Evolutionary conservation across 1,284 basidiomycete genomes (phyloP), one percentile per base, ranked within the genome.

Genomic region (Pseudozyma hubeiensis): DNA sequence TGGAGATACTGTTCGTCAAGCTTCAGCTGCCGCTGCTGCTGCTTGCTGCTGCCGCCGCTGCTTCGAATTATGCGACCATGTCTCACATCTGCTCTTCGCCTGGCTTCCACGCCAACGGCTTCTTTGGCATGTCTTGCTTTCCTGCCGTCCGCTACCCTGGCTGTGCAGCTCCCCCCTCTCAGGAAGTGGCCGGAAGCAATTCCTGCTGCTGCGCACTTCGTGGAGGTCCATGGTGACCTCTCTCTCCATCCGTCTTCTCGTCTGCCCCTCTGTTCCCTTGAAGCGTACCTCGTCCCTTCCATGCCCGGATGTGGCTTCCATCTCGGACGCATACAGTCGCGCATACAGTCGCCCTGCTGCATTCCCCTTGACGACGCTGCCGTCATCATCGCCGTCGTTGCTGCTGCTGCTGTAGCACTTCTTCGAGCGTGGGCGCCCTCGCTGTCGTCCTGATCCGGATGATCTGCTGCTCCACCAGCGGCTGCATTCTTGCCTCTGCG

Each of bases 251-350:
- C 33, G 31, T 19, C 17, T 37, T 24, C 47, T 48, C 13, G 31
- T 59, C 39, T 41, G 50, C 29, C 9, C 19, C 33, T 19, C 51
- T 54, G 33, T 40, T 11, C 58, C 29, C 39, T 49, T 35, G 17
- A 47, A 44, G 45, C 43, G 46, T 52, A 49, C 55, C 35, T 10
- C 9, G 9, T 44, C 29, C 45, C 53, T 50, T 54, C 40, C 53
- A 53, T 45, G 58, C 57, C 64, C 64, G 64, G 58, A 67, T 67
- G 58, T 67, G 64, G 64, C 58, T 57, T 43, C 48, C 63, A 65
- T 29, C 43, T 52, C 44, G 53, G 11, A 31, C 56, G 53, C 41
- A 39, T 19, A 44, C 41, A n/a, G 43, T 31, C 48, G 45, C 43
- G 24, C 24, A 24, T 24, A 24, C 24, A 24, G 24, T 24, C 24